Base-by-base conservation (phyloP, 1,139 yeast species). In the Arxiozyma bovina region DNA sequence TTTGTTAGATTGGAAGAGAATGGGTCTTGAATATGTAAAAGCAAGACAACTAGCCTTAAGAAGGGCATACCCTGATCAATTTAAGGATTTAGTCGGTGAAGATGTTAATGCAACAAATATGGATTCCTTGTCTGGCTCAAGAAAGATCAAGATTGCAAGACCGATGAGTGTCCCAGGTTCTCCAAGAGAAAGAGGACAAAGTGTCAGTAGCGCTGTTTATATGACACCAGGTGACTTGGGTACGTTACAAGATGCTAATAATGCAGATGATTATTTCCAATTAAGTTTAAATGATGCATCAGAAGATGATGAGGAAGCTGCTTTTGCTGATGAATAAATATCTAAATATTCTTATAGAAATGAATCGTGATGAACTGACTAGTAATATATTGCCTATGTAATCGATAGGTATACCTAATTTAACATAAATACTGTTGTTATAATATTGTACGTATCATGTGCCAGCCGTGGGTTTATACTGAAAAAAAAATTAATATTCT, bases 171-270 rank as follows among this genome's bases (percentile, higher is more conserved):
- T 89, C 17, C 99, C 98, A 1, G 98, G 98, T 0, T 90, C 97
- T n/a, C 99, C 99, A 55, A 75, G 89, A 60, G 84, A 80, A 60
- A 61, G 68, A 41, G 59, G 64, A 2, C 34, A 21, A 1, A 44
- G 44, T 17, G 46, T 45, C 30, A 58, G 60, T 18, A 63, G 66
- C 42, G 77, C 78, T 42, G 84, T 88, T 20, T 73, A 82, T 61
- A 90, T 89, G 96, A 93, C 99, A 1, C 99, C 99, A 0, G 99
- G 99, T 51, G 98, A 93, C 70, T 79, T 93, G 61, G 99, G 98
- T 17, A 85, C 96, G 12, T 76, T 93, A 64, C 97, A 89, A 71
- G 99, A 93, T 70, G 89, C 89, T 43, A 78, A 89, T 54, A 82
- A 85, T 61, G 85, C 88, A 45, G 94, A 85, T 54, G 96, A 88